A percentile compares a stretch with the other conserved stretches of the same genome.
These are phyloP conservation scores for Cardiospermum halicacabum DNA, from an alignment of 345 rosid genomes.

Conservation along the genomic window DNA sequence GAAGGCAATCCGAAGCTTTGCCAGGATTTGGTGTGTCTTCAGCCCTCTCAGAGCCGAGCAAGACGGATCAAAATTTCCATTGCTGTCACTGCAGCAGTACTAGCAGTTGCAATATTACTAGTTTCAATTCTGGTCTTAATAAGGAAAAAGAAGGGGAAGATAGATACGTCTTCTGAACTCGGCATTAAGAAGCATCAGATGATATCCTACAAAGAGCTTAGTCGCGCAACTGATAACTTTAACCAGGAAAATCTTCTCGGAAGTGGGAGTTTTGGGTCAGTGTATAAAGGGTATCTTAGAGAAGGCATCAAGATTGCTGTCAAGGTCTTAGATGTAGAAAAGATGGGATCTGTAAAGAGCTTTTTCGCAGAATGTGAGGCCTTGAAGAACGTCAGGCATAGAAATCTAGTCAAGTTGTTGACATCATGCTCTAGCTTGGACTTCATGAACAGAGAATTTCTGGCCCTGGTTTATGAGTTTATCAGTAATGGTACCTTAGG, in stretches of 20 bases:
- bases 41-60: neutral
- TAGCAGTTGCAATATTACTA: conserved; percentile 10
- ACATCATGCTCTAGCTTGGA: conserved; percentile 51
- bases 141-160: conserved; percentile 19
- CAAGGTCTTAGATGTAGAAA: conserved; percentile 36
- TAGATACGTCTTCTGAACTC: neutral
- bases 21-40: neutral
- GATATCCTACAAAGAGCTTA: conserved; percentile 43
- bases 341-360: conserved; percentile 34
- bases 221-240: conserved; percentile 37
- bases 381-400: conserved; percentile 40
- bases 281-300: conserved; percentile 20
- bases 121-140: conserved; percentile 11
- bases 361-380: conserved; percentile 50
- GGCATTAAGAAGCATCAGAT: conserved; percentile 17
- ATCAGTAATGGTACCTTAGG: conserved; percentile 42
- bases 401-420: conserved; percentile 47
- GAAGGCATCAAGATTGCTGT: conserved; percentile 35
- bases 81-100: conserved; percentile 8
- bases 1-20: conserved; percentile 13
- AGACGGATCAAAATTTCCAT: conserved; percentile 17
- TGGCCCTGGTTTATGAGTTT: conserved; percentile 51
- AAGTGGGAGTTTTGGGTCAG: conserved; percentile 39
- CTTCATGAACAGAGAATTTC: conserved; percentile 34
- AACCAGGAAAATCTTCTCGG: conserved; percentile 35